Evolutionary conservation across 176 grass and related monocot genomes (phyloP), one percentile per base, ranked within the genome.

Genomic region (Melocanna baccifera): DNA sequence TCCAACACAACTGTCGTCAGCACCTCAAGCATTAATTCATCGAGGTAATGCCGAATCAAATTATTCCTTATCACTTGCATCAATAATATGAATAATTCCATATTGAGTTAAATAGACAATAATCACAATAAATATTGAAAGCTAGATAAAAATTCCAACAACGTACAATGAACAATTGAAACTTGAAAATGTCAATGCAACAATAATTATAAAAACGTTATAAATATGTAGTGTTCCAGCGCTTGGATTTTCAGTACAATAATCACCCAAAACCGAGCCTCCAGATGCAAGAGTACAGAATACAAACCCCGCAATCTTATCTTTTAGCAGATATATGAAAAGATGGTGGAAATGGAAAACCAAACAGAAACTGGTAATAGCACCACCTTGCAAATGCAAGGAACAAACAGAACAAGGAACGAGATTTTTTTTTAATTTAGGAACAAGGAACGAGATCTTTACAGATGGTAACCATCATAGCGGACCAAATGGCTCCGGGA

Each of bases 401-500:
- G 74, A 23, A 53, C 12, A 83, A 81, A 64, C 69, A 55, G 28
- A 47, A 42, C 28, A 57, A 51, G 15, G 63, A 83, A 61, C 19
- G 25, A 43, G 72, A 87, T 47, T 76, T 84, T 77, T 92, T 46
- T 46, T 46, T 47, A 47, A 47, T 12, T 47, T 47, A 47, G 46
- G 28, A 47, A 43, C 36, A 57, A 51, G 15, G 63, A 83, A 61
- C 23, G 40, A 51, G 77, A 85, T 55, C 80, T 84, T 77, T 92
- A 83, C 58, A 67, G 18, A 53, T 36, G 73, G 12, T 63, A 56
- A 80, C 23, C 55, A 79, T 91, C 86, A 93, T 26, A 94, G 83
- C 2, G 93, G 93, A 86, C 87, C 86, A 65, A 99, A 99, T 34
- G 94, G 97, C 81, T 99, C 97, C 20, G 97, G 97, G 5, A 88